A percentile compares a stretch with the other conserved stretches of the same genome.
phyloP scores from a whole-genome alignment of 1,284 basidiomycete species.

The Trametes hirsuta region DNA sequence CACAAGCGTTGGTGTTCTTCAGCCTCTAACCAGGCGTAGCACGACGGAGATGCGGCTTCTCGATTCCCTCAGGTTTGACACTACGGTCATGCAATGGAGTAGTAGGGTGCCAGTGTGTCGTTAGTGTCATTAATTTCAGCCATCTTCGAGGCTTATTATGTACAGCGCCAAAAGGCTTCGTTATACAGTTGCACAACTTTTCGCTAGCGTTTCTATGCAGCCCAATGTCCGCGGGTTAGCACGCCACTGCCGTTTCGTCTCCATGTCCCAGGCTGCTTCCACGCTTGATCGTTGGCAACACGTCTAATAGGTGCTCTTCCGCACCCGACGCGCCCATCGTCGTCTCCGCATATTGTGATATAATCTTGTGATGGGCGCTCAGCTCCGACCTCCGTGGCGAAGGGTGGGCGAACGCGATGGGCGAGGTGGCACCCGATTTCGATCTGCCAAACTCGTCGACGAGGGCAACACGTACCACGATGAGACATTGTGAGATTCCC shows the following conservation, averaged over 20 bases:
- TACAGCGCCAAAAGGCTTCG: too few species aligned
- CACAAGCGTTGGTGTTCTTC: conserved; percentile 24
- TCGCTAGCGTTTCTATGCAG: too few species aligned
- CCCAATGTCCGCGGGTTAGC: background rate
- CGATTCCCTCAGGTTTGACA: too few species aligned
- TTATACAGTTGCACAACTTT: too few species aligned
- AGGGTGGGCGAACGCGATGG: background rate
- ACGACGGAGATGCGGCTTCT: background rate
- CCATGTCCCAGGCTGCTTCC: background rate
- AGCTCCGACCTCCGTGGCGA: background rate
- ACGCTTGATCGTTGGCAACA: background rate
- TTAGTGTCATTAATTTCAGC: too few species aligned
- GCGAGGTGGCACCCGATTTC: background rate
- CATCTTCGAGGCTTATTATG: too few species aligned
- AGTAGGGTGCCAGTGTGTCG: too few species aligned
- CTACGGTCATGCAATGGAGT: too few species aligned
- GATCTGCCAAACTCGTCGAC: conserved; percentile 1
- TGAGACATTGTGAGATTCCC: conserved; percentile 26
- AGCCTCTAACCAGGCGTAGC: background rate
- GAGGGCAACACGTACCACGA: conserved; percentile 14
- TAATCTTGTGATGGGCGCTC: background rate
- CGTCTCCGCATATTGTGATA: background rate
- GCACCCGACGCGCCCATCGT: background rate
- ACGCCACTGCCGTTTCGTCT: background rate
- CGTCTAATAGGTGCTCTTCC: background rate